Percentiles rank a stretch among this genome's conserved stretches.
phyloP scores from a whole-genome alignment of 371 early-diverging fungal genomes.

The Mortierella sp. region DNA sequence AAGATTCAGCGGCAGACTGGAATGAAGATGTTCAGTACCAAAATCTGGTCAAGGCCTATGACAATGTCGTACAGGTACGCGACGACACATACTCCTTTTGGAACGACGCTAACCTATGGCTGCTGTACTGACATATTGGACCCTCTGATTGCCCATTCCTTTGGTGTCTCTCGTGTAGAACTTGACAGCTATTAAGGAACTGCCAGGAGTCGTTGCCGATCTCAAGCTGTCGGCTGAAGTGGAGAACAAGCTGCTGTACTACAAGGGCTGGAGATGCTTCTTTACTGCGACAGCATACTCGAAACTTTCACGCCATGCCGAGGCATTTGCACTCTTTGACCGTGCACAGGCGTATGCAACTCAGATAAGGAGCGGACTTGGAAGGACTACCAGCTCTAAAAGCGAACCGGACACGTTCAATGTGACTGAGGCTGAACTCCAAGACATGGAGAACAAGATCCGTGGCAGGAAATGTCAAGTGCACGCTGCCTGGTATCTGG shows the following conservation, averaged over 20 bases:
- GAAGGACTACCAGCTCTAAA: slow-evolving; percentile 5
- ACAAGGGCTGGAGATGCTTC: slow-evolving; percentile 63
- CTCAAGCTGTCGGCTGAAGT: slow-evolving; percentile 62
- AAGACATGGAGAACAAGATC: slow-evolving; percentile 60
- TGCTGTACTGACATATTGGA: too few species aligned
- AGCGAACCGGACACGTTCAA: slow-evolving; percentile 55
- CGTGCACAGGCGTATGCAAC: slow-evolving; percentile 66
- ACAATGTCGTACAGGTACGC: slow-evolving; percentile 73
- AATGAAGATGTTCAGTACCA: slow-evolving; percentile 61
- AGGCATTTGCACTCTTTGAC: slow-evolving; percentile 74
- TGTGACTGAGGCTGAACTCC: slow-evolving; percentile 57
- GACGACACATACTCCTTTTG: too few species aligned
- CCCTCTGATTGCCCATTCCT: not conserved
- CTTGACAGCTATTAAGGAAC: slow-evolving; percentile 62
- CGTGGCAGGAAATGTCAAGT: slow-evolving; percentile 65
- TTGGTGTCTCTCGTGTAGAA: slow-evolving; percentile 53
- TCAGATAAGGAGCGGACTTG: slow-evolving; percentile 57
- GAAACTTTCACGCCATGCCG: slow-evolving; percentile 58
- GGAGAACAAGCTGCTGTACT: slow-evolving; percentile 61
- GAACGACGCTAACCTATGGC: too few species aligned
- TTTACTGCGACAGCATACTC: slow-evolving; percentile 67
- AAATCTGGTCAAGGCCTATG: slow-evolving; percentile 74
- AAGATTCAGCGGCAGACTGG: slow-evolving; percentile 28
- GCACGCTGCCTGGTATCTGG: slow-evolving; percentile 68
- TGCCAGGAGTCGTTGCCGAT: slow-evolving; percentile 64